These are phyloP conservation scores for Ophiostoma fasciatum DNA, from an alignment of 2,329 filamentous ascomycete species.

Conservation along the genomic window DNA sequence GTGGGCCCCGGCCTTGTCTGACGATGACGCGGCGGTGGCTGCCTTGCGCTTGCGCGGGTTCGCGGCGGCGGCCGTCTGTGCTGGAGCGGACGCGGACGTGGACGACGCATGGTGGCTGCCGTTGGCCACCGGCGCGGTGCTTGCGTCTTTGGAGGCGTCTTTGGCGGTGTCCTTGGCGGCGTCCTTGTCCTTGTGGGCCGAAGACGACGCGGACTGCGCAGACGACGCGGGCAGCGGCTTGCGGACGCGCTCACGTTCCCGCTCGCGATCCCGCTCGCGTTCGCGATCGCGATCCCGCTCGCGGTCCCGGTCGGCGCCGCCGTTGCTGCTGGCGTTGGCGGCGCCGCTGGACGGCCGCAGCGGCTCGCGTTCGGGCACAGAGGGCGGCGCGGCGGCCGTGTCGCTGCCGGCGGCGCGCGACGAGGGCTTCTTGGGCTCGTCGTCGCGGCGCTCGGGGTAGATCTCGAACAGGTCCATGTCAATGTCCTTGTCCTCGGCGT, in stretches of 20 bases:
- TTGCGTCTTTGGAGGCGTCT: too few relatives aligned
- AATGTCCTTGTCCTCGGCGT: slow-evolving; percentile 84
- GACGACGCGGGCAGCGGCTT: slow-evolving; percentile 10
- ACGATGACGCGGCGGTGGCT: slow-evolving; percentile 20
- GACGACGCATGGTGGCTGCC: slow-evolving; percentile 1
- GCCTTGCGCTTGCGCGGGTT: slow-evolving; percentile 79
- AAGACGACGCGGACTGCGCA: too few relatives aligned
- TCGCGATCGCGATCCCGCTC: too few relatives aligned
- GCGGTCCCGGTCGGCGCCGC: slow-evolving; percentile 2
- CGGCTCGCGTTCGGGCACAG: too few relatives aligned
- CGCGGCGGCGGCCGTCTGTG: slow-evolving; percentile 14
- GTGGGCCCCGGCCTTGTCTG: slow-evolving; percentile 14
- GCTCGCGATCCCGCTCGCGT: slow-evolving; percentile 2
- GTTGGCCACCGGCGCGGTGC: too few relatives aligned
- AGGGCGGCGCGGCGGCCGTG: not conserved
- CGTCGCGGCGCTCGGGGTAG: slow-evolving; percentile 38
- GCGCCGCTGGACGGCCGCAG: slow-evolving; percentile 7
- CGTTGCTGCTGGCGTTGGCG: not conserved
- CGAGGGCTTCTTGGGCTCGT: slow-evolving; percentile 41
- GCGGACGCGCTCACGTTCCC: slow-evolving; percentile 2
- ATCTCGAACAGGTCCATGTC: slow-evolving; percentile 75
- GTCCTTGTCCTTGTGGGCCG: slow-evolving; percentile 14
- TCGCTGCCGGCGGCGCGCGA: slow-evolving; percentile 17
- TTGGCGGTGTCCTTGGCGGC: too few relatives aligned
- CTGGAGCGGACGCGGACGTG: not conserved